Evolutionary conservation across 2,329 filamentous ascomycete genomes (phyloP).

Genomic region (Alternaria infectoria): DNA sequence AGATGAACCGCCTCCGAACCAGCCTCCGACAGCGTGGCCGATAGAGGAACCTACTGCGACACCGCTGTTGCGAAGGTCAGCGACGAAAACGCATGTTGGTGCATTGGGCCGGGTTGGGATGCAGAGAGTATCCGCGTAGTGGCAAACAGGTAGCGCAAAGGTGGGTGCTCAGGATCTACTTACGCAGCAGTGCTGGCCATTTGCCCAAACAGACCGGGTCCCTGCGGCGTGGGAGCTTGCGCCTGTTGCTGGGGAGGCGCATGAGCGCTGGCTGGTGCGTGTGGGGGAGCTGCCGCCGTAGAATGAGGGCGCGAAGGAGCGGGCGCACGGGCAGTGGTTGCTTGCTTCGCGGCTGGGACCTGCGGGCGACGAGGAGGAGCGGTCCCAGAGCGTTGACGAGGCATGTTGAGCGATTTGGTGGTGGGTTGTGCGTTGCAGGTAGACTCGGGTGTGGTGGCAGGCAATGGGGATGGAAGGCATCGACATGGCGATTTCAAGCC

Average conservation of each 20-base stretch:
- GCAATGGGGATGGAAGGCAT: not conserved
- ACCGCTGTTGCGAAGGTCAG: constrained; percentile 65
- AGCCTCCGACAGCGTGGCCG: constrained; percentile 89
- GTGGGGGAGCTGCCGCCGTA: constrained; percentile 62
- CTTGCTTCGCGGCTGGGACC: constrained; percentile 49
- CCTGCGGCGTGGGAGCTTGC: constrained; percentile 59
- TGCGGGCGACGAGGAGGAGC: constrained; percentile 54
- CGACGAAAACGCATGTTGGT: not conserved
- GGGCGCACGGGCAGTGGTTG: constrained; percentile 61
- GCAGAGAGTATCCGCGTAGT: not conserved
- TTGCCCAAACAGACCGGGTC: constrained; percentile 89
- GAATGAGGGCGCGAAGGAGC: constrained; percentile 63
- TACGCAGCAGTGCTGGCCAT: constrained; percentile 99
- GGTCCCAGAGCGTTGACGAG: constrained; percentile 57
- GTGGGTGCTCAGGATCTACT: constrained; percentile 51
- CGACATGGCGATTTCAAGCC: constrained; percentile 24
- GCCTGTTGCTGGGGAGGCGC: constrained; percentile 56
- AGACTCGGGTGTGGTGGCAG: not conserved
- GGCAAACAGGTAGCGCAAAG: not conserved
- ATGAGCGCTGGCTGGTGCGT: constrained; percentile 48
- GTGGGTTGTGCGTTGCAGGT: not conserved
- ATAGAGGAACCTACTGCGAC: constrained; percentile 95
- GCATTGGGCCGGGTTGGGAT: not conserved
- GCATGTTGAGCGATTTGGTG: constrained; percentile 46
- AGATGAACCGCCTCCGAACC: constrained; percentile 78